Evolutionary conservation across 2,329 filamentous ascomycete species (phyloP), one percentile per base, ranked within the genome.

Genomic region (Pseudopyricularia cyperi): DNA sequence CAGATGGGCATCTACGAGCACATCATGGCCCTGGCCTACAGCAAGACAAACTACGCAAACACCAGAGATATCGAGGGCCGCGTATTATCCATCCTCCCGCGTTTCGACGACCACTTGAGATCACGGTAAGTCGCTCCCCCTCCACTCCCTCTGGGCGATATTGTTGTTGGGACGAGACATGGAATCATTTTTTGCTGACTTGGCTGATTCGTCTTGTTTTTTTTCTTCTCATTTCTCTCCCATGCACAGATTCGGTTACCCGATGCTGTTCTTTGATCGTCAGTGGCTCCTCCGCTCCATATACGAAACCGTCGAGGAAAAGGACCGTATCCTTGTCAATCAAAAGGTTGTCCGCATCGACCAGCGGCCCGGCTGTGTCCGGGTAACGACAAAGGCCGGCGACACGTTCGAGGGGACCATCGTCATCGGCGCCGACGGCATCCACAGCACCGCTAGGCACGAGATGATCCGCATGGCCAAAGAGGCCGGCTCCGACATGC

Each of bases 241-340:
- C 52, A 55, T 51, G 30, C 26, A 7, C 8, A 60, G 63, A 11
- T 59, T 65, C 32, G 63, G 63, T 17, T 71, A 68, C 53, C 57
- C 59, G 0, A 52, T 61, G 1, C 53, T 61, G 0, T 69, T 71
- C 39, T 56, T 32, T 7, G 28, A 47, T 6, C 60, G 69, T 0
- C 62, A 67, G 28, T 54, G 56, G 51, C 51, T 71, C 0, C 49
- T 72, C 1, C 55, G 65, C 46, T 52, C 61, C 0, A 51, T 72
- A 0, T 68, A 69, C 47, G 55, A 64, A 5, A 57, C 65, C 0
- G 50, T 71, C 0, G n/a, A 59, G 19, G 52, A 66, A 37, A 71
- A 66, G 42, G 57, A 61, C 1, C 65, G 62, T 12, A 56, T 71
- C 3, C 37, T 62, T 2, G 58, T 60, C 0, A 59, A 57, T 5